A percentile compares a stretch with the other conserved stretches of the same genome.
Evolutionary conservation across 257 asterid species (phyloP).

Genomic region (Anisodus acutangulus): DNA sequence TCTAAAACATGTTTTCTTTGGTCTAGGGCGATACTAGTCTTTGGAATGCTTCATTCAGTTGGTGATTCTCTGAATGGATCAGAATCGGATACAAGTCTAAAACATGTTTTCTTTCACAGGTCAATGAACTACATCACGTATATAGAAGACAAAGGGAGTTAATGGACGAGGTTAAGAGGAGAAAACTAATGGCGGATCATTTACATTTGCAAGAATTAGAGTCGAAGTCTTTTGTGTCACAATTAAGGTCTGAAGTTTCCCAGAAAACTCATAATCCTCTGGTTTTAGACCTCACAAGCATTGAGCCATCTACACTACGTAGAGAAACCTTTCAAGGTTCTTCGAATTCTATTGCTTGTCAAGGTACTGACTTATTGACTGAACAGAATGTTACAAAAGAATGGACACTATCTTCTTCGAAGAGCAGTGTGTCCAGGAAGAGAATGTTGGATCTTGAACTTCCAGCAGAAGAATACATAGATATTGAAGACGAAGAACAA

Average conservation of each 20-base stretch:
- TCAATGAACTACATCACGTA: slow-evolving; percentile 74
- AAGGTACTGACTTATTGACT: slow-evolving; percentile 31
- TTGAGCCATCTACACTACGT: slow-evolving; percentile 35
- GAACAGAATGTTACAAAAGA: slow-evolving; percentile 37
- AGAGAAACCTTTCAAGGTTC: slow-evolving; percentile 43
- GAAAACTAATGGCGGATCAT: slow-evolving; percentile 41
- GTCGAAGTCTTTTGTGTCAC: slow-evolving; percentile 41
- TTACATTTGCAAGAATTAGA: slow-evolving; percentile 42
- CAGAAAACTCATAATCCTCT: slow-evolving; percentile 46
- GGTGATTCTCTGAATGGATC: slow-evolving; percentile 13
- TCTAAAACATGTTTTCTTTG: background rate
- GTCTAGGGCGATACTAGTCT: slow-evolving; percentile 2
- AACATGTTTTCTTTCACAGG: slow-evolving; percentile 47
- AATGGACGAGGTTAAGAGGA: slow-evolving; percentile 57
- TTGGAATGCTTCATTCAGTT: background rate
- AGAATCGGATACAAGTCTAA: background rate
- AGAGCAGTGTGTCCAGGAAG: slow-evolving; percentile 38
- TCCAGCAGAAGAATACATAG: slow-evolving; percentile 48
- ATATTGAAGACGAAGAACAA: slow-evolving; percentile 46
- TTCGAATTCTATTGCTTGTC: slow-evolving; percentile 32
- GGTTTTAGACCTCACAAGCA: slow-evolving; percentile 33
- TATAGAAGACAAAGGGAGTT: slow-evolving; percentile 67
- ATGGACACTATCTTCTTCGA: slow-evolving; percentile 33
- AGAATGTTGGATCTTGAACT: slow-evolving; percentile 54
- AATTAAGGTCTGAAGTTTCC: slow-evolving; percentile 39